These are phyloP conservation scores for Baorangia bicolor DNA, from an alignment of 768 basidiomycete species.

Conservation along the genomic window DNA sequence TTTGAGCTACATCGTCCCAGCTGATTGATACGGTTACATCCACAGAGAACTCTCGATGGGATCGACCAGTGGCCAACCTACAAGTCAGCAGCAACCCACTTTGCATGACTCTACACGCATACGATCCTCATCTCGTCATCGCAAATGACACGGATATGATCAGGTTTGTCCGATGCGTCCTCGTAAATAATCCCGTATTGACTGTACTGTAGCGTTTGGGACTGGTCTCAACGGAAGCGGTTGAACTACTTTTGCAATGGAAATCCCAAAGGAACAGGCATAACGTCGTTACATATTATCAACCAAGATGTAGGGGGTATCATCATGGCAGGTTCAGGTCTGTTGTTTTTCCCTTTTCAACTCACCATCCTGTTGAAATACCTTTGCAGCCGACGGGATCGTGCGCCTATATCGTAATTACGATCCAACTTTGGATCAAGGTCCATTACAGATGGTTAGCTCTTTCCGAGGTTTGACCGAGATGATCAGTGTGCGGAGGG, in stretches of 20 bases:
- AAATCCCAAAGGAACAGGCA: conserved; percentile 75
- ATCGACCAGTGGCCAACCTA: conserved; percentile 65
- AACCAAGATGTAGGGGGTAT: conserved; percentile 95
- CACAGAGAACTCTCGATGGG: conserved; percentile 67
- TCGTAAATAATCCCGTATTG: background rate
- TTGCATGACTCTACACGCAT: conserved; percentile 88
- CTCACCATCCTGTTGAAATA: background rate
- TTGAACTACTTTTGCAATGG: conserved; percentile 88
- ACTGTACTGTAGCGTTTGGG: conserved; percentile 70
- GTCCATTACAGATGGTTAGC: conserved; percentile 87
- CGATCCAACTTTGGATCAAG: conserved; percentile 67
- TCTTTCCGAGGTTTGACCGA: conserved; percentile 89
- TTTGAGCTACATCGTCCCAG: conserved; percentile 21
- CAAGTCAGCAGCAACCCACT: conserved; percentile 60
- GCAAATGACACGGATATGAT: conserved; percentile 87
- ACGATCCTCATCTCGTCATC: conserved; percentile 83
- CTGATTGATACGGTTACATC: background rate
- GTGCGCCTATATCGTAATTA: conserved; percentile 93
- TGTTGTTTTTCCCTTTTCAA: conserved; percentile 22
- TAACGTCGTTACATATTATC: conserved; percentile 88
- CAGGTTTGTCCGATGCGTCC: conserved; percentile 48
- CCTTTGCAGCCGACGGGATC: conserved; percentile 78
- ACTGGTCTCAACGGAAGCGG: conserved; percentile 82
- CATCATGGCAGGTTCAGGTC: conserved; percentile 83
- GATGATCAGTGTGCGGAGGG: conserved; percentile 68